Evolutionary conservation across 768 basidiomycete genomes (phyloP).

Genomic region (Suillus weaverae): DNA sequence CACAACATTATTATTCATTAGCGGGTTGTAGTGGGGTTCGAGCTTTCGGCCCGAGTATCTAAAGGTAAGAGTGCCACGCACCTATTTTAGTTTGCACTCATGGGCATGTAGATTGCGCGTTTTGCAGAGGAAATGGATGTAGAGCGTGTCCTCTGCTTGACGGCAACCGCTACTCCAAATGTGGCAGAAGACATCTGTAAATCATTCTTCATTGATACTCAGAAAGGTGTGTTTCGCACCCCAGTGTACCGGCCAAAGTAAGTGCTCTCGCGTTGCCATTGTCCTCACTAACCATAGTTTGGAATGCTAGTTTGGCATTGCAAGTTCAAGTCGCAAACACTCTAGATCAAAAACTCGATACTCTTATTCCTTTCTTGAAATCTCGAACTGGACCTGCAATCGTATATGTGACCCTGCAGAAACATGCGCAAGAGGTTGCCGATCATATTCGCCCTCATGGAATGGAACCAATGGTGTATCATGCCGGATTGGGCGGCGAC

Average conservation of each 20-base stretch:
- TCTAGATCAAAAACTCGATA: constrained; percentile 35
- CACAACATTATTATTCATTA: background rate
- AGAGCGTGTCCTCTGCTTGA: constrained; percentile 45
- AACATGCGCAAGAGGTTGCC: constrained; percentile 40
- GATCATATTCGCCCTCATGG: constrained; percentile 24
- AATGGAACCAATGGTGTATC: constrained; percentile 39
- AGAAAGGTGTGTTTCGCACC: constrained; percentile 42
- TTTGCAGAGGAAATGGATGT: constrained; percentile 47
- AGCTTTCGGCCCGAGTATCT: constrained; percentile 43
- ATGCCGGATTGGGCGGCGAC: constrained; percentile 41
- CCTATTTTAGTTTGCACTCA: constrained; percentile 21
- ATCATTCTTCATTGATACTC: constrained; percentile 41
- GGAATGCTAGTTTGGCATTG: constrained; percentile 33
- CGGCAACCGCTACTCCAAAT: constrained; percentile 44
- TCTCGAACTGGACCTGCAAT: constrained; percentile 42
- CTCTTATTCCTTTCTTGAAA: constrained; percentile 38
- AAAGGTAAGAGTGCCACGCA: constrained; percentile 10
- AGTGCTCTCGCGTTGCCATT: constrained; percentile 12
- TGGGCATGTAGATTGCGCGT: constrained; percentile 39
- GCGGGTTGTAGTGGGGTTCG: constrained; percentile 37
- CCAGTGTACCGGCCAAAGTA: constrained; percentile 47
- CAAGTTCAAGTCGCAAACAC: constrained; percentile 33
- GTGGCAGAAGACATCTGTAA: constrained; percentile 47
- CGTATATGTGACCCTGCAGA: constrained; percentile 47
- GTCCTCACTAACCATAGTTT: background rate